Evolutionary conservation across 352 stramenopile species (phyloP).

Genomic region (Pilasporangium apinafurcum): DNA sequence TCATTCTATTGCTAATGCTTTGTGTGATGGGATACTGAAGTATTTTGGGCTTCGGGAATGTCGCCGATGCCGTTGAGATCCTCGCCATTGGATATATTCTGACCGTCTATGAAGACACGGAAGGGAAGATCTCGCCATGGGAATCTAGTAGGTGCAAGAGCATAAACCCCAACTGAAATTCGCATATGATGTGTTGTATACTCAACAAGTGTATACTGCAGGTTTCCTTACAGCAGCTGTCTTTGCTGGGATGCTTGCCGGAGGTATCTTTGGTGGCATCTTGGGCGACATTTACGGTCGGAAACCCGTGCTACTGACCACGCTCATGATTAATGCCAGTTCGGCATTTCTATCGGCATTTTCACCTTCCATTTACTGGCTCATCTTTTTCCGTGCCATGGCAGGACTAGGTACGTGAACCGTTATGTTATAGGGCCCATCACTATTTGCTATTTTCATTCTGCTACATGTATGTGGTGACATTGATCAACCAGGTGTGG

Average conservation of each 20-base stretch:
- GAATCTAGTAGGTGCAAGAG: constrained; percentile 46
- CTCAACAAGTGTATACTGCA: constrained; percentile 12
- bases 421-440: background rate
- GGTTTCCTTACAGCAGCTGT: constrained; percentile 83
- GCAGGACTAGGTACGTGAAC: constrained; percentile 46
- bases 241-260: constrained; percentile 86
- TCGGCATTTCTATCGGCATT: constrained; percentile 74
- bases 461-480: constrained; percentile 24
- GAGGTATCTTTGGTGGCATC: constrained; percentile 69
- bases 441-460: background rate
- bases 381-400: constrained; percentile 70
- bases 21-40: constrained; percentile 13
- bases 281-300: constrained; percentile 78
- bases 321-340: constrained; percentile 73
- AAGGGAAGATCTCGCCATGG: constrained; percentile 61
- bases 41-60: constrained; percentile 78
- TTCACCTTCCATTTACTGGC: constrained; percentile 57
- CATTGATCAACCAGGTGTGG: too few species aligned
- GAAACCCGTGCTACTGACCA: constrained; percentile 66
- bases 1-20: constrained; percentile 33
- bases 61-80: constrained; percentile 88
- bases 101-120: constrained; percentile 58
- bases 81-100: constrained; percentile 89
- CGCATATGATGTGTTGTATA: constrained; percentile 6
- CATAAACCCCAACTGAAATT: background rate